Evolutionary conservation across 345 rosid species (phyloP).

Genomic region (Eucalyptus albens): DNA sequence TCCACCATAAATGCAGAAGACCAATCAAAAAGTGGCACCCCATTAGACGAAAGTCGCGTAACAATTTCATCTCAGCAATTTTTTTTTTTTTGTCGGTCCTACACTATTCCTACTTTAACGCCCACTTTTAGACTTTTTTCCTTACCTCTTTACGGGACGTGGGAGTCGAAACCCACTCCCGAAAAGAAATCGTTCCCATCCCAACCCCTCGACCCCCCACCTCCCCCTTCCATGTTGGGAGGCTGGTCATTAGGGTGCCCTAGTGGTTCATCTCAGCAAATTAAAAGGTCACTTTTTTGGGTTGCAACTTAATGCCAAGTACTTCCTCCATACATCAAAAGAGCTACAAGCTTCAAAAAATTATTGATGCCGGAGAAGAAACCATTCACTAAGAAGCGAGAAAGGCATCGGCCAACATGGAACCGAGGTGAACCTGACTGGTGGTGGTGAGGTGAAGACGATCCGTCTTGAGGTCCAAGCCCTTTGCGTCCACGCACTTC

Average conservation of each 20-base stretch:
- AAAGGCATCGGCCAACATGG: constrained; percentile 9
- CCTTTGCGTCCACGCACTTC: constrained; percentile 22
- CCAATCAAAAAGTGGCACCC: background rate
- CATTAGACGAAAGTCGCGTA: background rate
- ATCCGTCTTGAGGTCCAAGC: constrained; percentile 12
- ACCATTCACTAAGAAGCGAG: background rate
- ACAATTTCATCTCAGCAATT: background rate
- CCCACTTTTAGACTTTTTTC: no score
- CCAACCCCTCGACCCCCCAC: no score
- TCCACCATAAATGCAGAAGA: background rate
- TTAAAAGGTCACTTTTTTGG: background rate
- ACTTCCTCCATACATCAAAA: background rate
- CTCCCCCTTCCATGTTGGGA: no score
- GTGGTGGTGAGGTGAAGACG: constrained; percentile 22
- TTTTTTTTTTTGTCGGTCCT: no score
- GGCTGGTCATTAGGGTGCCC: no score
- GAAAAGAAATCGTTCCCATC: no score
- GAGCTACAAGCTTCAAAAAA: background rate
- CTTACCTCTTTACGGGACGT: no score
- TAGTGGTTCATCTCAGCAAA: no score
- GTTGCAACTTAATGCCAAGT: background rate
- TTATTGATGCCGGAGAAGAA: background rate
- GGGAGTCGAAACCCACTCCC: no score
- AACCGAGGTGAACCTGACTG: constrained; percentile 13
- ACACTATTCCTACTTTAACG: no score